phyloP scores from a whole-genome alignment of 495 filamentous ascomycete genomes.

The Neurospora sp. region DNA sequence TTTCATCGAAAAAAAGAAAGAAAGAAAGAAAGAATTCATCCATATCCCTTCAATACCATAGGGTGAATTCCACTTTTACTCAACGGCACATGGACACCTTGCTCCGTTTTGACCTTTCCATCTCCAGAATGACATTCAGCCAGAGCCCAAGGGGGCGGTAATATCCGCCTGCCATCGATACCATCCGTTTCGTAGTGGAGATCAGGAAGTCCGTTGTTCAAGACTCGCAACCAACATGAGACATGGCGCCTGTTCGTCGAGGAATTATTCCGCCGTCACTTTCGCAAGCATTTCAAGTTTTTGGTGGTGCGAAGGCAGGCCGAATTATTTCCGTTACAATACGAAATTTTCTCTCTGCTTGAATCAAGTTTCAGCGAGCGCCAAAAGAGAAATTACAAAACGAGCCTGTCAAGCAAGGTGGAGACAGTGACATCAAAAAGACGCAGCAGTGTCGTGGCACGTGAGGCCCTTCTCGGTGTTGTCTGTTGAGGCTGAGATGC shows the following conservation, averaged over 20 bases:
- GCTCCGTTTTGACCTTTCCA: neutral
- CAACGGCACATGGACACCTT: neutral
- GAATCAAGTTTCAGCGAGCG: neutral
- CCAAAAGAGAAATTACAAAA: neutral
- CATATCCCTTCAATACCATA: neutral
- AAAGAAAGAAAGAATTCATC: neutral
- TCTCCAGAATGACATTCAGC: neutral
- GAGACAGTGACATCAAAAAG: neutral
- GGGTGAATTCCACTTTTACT: neutral
- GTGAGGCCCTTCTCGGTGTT: neutral
- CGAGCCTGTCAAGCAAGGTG: neutral
- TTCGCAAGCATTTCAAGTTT: neutral
- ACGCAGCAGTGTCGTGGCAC: neutral
- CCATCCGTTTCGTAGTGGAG: neutral
- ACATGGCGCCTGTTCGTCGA: neutral
- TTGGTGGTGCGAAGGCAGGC: neutral
- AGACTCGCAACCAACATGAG: neutral
- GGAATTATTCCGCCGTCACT: neutral
- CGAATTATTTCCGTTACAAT: neutral
- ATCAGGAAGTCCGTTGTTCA: neutral
- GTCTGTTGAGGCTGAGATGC: neutral
- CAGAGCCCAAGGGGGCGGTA: neutral
- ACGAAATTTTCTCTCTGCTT: neutral
- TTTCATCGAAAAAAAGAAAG: neutral
- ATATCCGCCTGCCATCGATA: neutral